Percentiles rank a stretch among this genome's conserved stretches.
These are phyloP conservation scores for Nemania sp. DNA, from an alignment of 2,329 filamentous ascomycete genomes.

Conservation along the genomic window DNA sequence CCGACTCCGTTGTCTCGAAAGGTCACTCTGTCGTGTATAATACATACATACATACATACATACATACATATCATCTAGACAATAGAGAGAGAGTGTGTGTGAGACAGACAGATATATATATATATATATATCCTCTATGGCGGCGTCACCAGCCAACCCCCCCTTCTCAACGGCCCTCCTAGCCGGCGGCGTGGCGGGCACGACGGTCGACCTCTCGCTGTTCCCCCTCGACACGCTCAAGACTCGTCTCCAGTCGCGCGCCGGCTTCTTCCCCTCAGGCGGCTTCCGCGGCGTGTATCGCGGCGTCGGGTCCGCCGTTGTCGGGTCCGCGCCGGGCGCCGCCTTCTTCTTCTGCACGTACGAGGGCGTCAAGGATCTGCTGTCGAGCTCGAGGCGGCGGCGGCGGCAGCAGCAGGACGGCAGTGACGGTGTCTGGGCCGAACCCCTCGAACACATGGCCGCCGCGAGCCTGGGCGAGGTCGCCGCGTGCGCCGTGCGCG, in stretches of 20 bases:
- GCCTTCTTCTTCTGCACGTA: conserved; percentile 98
- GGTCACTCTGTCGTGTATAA: too few relatives aligned
- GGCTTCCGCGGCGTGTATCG: conserved; percentile 93
- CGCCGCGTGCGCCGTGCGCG: conserved; percentile 87
- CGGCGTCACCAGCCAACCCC: conserved; percentile 40
- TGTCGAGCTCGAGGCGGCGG: conserved; percentile 19
- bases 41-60: too few relatives aligned
- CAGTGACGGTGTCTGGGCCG: conserved; percentile 36
- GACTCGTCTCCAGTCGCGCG: conserved; percentile 86
- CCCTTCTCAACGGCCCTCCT: conserved; percentile 65
- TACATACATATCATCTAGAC: too few relatives aligned
- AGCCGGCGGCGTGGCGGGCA: conserved; percentile 90
- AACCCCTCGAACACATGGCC: conserved; percentile 70
- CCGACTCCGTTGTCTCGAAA: too few relatives aligned
- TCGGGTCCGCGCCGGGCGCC: conserved; percentile 90
- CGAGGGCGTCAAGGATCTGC: conserved; percentile 68
- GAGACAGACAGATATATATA: too few relatives aligned
- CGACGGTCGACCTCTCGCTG: conserved; percentile 94
- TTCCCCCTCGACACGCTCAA: conserved; percentile 99
- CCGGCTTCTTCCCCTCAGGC: conserved; percentile 78
- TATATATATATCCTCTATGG: conserved; percentile 1
- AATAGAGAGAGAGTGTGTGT: too few relatives aligned
- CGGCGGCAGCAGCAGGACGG: conserved; percentile 6
- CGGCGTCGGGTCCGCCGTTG: conserved; percentile 84
- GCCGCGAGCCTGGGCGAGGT: conserved; percentile 88